Conservation (phyloP, 2,329 filamentous ascomycete genomes). For the Rugonectria rugulosa region DNA sequence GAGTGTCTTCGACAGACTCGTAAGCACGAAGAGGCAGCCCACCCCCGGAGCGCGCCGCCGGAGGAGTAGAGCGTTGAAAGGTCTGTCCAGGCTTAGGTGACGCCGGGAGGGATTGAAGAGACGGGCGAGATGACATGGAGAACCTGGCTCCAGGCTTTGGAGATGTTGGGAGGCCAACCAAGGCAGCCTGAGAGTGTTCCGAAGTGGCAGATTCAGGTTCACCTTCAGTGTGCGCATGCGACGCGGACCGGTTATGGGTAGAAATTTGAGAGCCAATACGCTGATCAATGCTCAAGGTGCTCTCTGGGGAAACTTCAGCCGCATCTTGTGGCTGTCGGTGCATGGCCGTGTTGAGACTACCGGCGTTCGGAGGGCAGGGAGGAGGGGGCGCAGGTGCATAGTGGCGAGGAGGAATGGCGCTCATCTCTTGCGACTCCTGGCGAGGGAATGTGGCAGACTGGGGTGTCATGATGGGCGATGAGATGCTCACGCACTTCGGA, state of each 20-base stretch:
- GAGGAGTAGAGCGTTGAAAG: slow-evolving; percentile 59
- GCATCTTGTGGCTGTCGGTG: too few species aligned
- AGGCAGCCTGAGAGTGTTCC: slow-evolving; percentile 57
- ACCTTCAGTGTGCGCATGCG: slow-evolving; percentile 49
- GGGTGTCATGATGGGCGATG: slow-evolving; percentile 71
- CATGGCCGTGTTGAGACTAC: slow-evolving; percentile 43
- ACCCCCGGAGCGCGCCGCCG: slow-evolving; percentile 64
- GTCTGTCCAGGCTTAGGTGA: slow-evolving; percentile 60
- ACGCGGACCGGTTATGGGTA: slow-evolving; percentile 47
- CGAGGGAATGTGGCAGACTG: slow-evolving; percentile 66
- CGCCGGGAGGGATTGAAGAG: slow-evolving; percentile 46
- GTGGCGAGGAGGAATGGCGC: slow-evolving; percentile 62
- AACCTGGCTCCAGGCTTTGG: slow-evolving; percentile 47
- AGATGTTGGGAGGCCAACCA: slow-evolving; percentile 60
- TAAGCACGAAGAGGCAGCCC: slow-evolving; percentile 68
- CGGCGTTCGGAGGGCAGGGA: slow-evolving; percentile 59
- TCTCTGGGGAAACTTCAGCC: slow-evolving; percentile 50
- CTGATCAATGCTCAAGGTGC: slow-evolving; percentile 61
- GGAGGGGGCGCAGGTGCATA: slow-evolving; percentile 66
- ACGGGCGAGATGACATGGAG: slow-evolving; percentile 28
- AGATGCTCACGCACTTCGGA: slow-evolving; percentile 64
- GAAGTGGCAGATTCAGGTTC: slow-evolving; percentile 62
- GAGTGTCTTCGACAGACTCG: slow-evolving; percentile 62
- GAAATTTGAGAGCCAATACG: slow-evolving; percentile 55
- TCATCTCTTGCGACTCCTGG: slow-evolving; percentile 64